A percentile compares a stretch with the other conserved stretches of the same genome.
Evolutionary conservation across 2,329 filamentous ascomycete genomes (phyloP).

Genomic region (Emmonsiellopsis sp.): DNA sequence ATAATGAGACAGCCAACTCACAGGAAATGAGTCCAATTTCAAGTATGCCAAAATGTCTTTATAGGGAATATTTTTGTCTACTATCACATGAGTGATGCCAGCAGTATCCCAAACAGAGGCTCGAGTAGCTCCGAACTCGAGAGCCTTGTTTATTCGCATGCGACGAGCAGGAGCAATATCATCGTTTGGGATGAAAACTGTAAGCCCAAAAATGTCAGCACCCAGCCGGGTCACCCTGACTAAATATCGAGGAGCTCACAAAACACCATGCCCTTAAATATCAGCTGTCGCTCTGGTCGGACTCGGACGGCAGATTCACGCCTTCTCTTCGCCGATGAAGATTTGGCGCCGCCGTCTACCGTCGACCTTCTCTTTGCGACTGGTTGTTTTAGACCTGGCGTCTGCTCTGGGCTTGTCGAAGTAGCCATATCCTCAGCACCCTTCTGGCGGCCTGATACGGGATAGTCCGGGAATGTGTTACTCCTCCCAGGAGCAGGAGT

Average conservation of each 20-base stretch:
- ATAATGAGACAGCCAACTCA: conserved; percentile 21
- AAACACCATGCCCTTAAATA: conserved; percentile 54
- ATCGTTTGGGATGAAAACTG: conserved; percentile 70
- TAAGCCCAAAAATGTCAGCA: conserved; percentile 4
- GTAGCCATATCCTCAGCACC: background rate
- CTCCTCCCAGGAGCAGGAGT: background rate
- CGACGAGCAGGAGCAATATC: conserved; percentile 59
- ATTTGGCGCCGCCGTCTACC: background rate
- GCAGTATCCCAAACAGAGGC: conserved; percentile 42
- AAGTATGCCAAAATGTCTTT: conserved; percentile 53
- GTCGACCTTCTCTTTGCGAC: background rate
- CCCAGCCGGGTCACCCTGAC: background rate
- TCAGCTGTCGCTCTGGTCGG: conserved; percentile 44
- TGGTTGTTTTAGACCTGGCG: background rate
- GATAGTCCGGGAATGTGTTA: background rate
- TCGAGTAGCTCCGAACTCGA: conserved; percentile 68
- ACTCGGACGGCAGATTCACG: conserved; percentile 31
- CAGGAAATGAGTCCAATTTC: conserved; percentile 39
- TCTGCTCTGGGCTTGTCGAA: background rate
- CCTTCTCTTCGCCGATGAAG: conserved; percentile 13
- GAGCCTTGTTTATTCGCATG: conserved; percentile 63
- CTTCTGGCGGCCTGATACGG: background rate
- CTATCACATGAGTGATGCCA: conserved; percentile 66
- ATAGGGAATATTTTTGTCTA: conserved; percentile 60
- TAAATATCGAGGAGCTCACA: conserved; percentile 27